phyloP scores from a whole-genome alignment of 2,329 filamentous ascomycete species.

The Ceratocystis colombiana region DNA sequence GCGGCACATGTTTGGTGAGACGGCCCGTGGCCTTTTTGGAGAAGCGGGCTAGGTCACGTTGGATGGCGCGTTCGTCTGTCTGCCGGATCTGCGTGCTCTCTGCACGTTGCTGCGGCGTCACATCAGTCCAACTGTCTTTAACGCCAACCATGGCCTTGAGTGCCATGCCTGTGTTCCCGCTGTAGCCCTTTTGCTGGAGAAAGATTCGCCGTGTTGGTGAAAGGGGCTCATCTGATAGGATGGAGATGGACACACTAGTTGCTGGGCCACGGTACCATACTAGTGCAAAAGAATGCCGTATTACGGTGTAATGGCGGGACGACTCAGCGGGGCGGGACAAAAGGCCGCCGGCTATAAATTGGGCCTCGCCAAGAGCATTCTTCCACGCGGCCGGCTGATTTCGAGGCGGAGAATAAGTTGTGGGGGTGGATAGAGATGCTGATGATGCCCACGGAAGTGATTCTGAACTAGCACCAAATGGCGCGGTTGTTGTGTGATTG shows the following conservation, averaged over 20 bases:
- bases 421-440: neutral
- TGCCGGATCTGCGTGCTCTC: conserved; percentile 41
- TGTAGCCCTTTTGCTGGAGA: conserved; percentile 59
- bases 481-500: neutral
- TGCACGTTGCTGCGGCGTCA: conserved; percentile 48
- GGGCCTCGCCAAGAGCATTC: conserved; percentile 46
- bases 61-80: conserved; percentile 54
- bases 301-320: conserved; percentile 54
- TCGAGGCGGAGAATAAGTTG: neutral
- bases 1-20: conserved; percentile 41
- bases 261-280: conserved; percentile 56
- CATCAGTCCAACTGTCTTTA: conserved; percentile 54
- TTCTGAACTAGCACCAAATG: neutral
- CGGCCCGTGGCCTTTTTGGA: conserved; percentile 43
- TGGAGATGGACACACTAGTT: conserved; percentile 54
- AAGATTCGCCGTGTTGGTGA: conserved; percentile 51
- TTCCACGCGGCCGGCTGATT: conserved; percentile 34
- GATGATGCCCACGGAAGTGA: neutral
- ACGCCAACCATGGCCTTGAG: conserved; percentile 53
- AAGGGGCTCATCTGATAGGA: conserved; percentile 50
- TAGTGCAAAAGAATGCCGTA: conserved; percentile 54
- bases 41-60: conserved; percentile 57
- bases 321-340: conserved; percentile 54
- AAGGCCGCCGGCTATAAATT: conserved; percentile 56
- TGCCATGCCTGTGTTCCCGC: conserved; percentile 58